Conservation (phyloP, 495 filamentous ascomycete species). For the Echria macrotheca region DNA sequence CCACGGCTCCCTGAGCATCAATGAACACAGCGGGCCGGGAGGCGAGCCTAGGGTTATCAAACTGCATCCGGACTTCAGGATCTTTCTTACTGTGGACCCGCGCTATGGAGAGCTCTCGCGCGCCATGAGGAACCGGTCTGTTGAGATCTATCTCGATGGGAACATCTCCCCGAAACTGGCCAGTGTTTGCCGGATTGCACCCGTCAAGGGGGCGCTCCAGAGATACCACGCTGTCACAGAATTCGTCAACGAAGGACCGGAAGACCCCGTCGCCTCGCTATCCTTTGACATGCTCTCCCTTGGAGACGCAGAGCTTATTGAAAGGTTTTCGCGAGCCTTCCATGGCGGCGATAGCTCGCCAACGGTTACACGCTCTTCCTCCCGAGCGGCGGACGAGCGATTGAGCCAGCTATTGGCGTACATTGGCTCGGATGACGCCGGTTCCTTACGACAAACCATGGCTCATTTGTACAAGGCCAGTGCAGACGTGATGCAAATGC, state of each 20-base stretch:
- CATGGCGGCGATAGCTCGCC: too few relatives aligned
- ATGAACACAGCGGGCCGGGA: slow-evolving; percentile 79
- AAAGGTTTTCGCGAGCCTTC: slow-evolving; percentile 25
- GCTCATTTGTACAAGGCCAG: slow-evolving; percentile 17
- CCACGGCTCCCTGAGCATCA: slow-evolving; percentile 79
- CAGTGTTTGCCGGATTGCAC: slow-evolving; percentile 26
- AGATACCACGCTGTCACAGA: slow-evolving; percentile 27
- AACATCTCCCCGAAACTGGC: slow-evolving; percentile 12
- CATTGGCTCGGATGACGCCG: slow-evolving; percentile 22
- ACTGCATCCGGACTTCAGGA: slow-evolving; percentile 81
- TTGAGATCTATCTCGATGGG: slow-evolving; percentile 74
- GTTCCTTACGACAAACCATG: slow-evolving; percentile 22
- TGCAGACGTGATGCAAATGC: slow-evolving; percentile 38
- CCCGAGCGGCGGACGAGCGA: too few relatives aligned
- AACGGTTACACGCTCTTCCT: too few relatives aligned
- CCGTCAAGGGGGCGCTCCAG: slow-evolving; percentile 40
- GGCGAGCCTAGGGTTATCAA: slow-evolving; percentile 74
- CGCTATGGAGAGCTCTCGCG: slow-evolving; percentile 89
- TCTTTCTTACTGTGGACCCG: slow-evolving; percentile 93
- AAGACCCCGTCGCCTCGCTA: slow-evolving; percentile 15
- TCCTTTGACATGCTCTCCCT: slow-evolving; percentile 35
- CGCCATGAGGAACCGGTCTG: slow-evolving; percentile 91
- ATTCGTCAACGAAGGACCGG: slow-evolving; percentile 12
- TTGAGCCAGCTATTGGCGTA: slow-evolving; percentile 21
- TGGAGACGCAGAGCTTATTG: slow-evolving; percentile 27